Evolutionary conservation across 2,329 filamentous ascomycete species (phyloP), one percentile per base, ranked within the genome.

Genomic region (Pseudonectria foliicola): DNA sequence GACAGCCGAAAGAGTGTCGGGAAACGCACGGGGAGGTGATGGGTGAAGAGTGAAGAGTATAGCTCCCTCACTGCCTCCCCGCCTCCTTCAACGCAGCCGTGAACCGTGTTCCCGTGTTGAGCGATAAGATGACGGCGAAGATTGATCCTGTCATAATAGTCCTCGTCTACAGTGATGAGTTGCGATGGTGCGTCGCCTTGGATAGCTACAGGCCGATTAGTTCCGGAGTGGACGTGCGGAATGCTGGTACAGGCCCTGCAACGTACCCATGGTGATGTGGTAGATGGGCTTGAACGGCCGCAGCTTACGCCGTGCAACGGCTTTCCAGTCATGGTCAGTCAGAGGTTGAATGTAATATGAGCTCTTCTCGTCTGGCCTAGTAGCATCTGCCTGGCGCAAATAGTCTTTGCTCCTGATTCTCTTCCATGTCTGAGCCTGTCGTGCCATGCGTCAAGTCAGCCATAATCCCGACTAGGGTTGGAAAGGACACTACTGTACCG

Each of bases 241-340:
- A n/a, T n/a, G 18, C 18, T 29, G 32, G 4, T 13, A 18, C 25
- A n/a, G n/a, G 10, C 14, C 3, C 4, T 23, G 10, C 13, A 13
- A 44, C 50, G 23, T 45, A 68, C 71, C 71, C 70, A 76, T 75
- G 0, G 68, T 72, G 39, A 75, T 73, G 44, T 74, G 57, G 44
- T 72, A 75, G 3, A 62, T 61, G 1, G 68, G 63, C 50, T 72
- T 73, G 49, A 71, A 74, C 0, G 68, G 70, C 3, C 70, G 58
- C 25, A 68, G 58, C 25, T 61, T 56, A 3, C 48, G 40, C 0
- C 68, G 67, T 7, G 58, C 50, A 2, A 54, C 56, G 2, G 47
- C 39, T 25, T 57, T 49, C 62, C 67, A 70, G 40, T 68, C 54
- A 37, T 68, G 65, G 4, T 53, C 45, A 4, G 37, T 7, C 3